phyloP scores from a whole-genome alignment of 2,329 filamentous ascomycete species.

The Coniochaeta hoffmannii region DNA sequence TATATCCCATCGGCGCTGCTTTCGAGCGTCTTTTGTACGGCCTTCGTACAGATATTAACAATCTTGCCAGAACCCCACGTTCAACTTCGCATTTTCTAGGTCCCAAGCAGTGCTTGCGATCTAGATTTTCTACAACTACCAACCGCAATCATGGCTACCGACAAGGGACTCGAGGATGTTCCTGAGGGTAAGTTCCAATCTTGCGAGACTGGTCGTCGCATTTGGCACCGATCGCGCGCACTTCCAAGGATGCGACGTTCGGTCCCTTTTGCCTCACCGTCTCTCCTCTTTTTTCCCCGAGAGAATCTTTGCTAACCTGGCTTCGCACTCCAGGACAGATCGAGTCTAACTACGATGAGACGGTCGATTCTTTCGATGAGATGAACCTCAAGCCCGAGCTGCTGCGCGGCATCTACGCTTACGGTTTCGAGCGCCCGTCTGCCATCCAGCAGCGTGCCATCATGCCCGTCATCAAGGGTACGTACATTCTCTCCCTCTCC shows the following conservation, averaged over 20 bases:
- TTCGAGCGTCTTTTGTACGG: slow-evolving; percentile 14
- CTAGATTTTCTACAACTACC: slow-evolving; percentile 47
- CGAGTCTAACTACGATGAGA: slow-evolving; percentile 99
- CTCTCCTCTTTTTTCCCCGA: neutral
- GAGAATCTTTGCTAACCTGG: slow-evolving; percentile 10
- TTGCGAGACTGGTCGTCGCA: neutral
- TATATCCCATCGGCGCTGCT: slow-evolving; percentile 6
- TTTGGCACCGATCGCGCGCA: neutral
- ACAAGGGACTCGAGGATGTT: slow-evolving; percentile 97
- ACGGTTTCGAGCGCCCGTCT: slow-evolving; percentile 99
- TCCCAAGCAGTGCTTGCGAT: slow-evolving; percentile 77
- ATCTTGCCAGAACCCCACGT: slow-evolving; percentile 26
- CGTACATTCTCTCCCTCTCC: slow-evolving; percentile 23
- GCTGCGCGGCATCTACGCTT: slow-evolving; percentile 97
- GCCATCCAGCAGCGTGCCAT: slow-evolving; percentile 99
- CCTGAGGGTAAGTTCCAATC: slow-evolving; percentile 68
- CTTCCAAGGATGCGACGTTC: neutral
- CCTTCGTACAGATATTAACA: slow-evolving; percentile 28
- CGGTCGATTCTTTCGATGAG: slow-evolving; percentile 96
- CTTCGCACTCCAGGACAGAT: slow-evolving; percentile 66
- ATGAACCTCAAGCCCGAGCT: slow-evolving; percentile 98
- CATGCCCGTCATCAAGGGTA: slow-evolving; percentile 99
- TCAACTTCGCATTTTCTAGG: slow-evolving; percentile 42
- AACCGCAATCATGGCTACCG: slow-evolving; percentile 95
- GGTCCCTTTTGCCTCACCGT: neutral